Base-by-base conservation (phyloP, 805 yeast genomes). In the Lipomyces yamanashiensis region DNA sequence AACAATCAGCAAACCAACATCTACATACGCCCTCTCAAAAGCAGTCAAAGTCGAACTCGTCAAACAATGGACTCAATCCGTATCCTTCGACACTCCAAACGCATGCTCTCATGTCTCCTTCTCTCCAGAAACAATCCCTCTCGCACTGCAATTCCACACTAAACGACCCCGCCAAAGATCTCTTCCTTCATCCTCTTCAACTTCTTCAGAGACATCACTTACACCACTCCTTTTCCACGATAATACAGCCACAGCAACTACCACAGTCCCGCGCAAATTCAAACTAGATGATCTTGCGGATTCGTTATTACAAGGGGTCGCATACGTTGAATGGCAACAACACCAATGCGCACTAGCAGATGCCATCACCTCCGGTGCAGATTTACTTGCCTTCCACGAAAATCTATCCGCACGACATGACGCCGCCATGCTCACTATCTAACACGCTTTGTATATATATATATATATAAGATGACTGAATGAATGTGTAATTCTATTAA, bases 211-310 rank as follows among this genome's bases (percentile, higher is more conserved):
- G 5, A 3, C 28, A 3, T 28, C 28, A 5, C 28, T 28, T 28
- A 3, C 28, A 28, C 28, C 28, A 2, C 28, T 28, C 28, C 28
- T 28, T 28, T 28, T 28, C 5, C 28, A 28, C 28, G 28, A 28
- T 5, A 28, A 28, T 28, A 28, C 28, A 28, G 28, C 28, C 5
- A 21, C 57, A 1, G 19, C 13, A 8, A 5, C 36, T 21, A 7
- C 17, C 40, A 19, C 33, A n/a, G n/a, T 19, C 19, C 23, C 34
- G 10, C 34, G 28, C 21, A 51, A 58, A 13, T 34, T 49, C 37
- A 85, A 85, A 70, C 82, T 84, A 45, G 89, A 85, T 70, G 89
- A 85, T 70, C 74, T 85, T 63, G 82, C 86, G 1, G 89, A 85
- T 70, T 81, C 85, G 0, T 73, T 85, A 17, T 69, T 85, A 19